Evolutionary conservation across 148 eudicot species (phyloP).

Genomic region (Camellia lanceoleosa): DNA sequence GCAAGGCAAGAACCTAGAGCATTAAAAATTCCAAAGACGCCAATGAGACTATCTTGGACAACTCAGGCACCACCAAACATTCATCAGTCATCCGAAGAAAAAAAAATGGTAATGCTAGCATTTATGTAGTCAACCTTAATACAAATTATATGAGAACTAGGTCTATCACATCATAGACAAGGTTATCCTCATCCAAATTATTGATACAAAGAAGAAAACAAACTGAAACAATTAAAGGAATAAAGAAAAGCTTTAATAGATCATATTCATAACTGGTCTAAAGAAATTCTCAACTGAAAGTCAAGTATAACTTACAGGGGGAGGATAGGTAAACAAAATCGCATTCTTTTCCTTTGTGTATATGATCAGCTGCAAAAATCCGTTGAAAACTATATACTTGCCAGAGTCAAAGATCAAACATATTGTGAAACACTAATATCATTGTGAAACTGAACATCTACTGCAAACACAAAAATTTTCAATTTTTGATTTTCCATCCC

Average conservation of each 20-base stretch:
- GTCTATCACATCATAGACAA: background rate
- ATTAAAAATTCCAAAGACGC: background rate
- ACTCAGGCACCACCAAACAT: background rate
- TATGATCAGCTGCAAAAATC: conserved; percentile 71
- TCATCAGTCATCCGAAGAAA: background rate
- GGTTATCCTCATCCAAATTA: background rate
- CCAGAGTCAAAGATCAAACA: conserved; percentile 66
- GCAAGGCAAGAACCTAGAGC: background rate
- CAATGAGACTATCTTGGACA: background rate
- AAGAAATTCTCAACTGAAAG: conserved; percentile 9
- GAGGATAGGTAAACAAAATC: conserved; percentile 87
- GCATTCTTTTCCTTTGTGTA: conserved; percentile 88
- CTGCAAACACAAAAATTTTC: background rate
- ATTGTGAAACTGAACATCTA: background rate
- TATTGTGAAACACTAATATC: conserved; percentile 1
- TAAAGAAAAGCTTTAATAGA: background rate
- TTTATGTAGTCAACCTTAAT: background rate
- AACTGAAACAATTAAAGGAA: conserved; percentile 1
- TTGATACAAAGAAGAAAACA: background rate
- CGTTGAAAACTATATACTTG: conserved; percentile 76
- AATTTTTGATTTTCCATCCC: background rate
- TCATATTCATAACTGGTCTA: background rate
- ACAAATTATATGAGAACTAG: background rate
- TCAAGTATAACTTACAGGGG: conserved; percentile 51
- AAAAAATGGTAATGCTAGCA: background rate